Evolutionary conservation across 2,329 filamentous ascomycete species (phyloP).

Genomic region (Hypocreales sp.): DNA sequence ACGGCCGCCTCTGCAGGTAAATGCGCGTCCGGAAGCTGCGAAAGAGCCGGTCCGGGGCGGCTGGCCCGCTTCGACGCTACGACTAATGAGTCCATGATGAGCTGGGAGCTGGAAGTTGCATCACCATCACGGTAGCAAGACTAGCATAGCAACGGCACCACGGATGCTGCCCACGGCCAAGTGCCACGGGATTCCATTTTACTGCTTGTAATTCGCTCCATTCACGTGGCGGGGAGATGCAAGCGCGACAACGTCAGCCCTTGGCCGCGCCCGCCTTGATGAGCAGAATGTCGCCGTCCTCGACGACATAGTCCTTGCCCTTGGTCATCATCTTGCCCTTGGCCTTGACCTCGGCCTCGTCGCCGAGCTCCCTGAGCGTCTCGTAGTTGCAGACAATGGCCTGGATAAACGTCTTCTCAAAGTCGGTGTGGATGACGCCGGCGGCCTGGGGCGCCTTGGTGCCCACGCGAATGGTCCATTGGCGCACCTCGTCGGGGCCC

Average conservation of each 20-base stretch:
- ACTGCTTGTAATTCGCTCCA: too few species aligned
- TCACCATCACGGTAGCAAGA: too few species aligned
- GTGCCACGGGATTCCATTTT: too few species aligned
- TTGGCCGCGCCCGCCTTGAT: conserved; percentile 85
- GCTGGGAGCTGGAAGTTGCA: too few species aligned
- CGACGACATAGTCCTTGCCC: conserved; percentile 89
- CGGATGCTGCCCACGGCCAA: too few species aligned
- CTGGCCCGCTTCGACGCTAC: too few species aligned
- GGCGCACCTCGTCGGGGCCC: conserved; percentile 86
- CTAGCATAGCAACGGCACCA: too few species aligned
- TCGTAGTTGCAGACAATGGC: conserved; percentile 84
- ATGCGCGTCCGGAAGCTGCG: too few species aligned
- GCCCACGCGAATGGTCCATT: conserved; percentile 94
- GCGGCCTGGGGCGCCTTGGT: conserved; percentile 96
- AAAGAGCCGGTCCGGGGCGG: too few species aligned
- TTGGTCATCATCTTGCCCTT: conserved; percentile 98
- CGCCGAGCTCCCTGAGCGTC: conserved; percentile 68
- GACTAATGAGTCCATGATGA: too few species aligned
- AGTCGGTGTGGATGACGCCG: conserved; percentile 95
- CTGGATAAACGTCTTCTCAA: conserved; percentile 99
- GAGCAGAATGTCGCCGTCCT: conserved; percentile 69
- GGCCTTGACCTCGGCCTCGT: conserved; percentile 77
- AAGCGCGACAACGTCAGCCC: conserved; percentile 26
- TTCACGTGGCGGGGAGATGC: too few species aligned
- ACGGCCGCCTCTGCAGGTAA: conserved; percentile 26